Evolutionary conservation across 805 yeast species (phyloP).

Genomic region (Wickerhamomyces chaumierensis): DNA sequence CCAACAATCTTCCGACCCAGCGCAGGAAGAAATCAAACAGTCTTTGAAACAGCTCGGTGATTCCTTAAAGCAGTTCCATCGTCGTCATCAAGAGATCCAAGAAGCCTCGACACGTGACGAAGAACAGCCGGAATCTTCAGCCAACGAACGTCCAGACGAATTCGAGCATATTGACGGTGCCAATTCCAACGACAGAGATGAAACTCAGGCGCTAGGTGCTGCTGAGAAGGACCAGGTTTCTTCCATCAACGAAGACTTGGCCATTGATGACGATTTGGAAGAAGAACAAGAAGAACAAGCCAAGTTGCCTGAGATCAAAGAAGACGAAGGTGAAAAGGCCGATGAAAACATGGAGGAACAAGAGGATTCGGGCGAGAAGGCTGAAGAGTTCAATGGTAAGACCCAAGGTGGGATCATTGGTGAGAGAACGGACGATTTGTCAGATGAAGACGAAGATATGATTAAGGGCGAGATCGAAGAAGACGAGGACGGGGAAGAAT

Average conservation of each 20-base stretch:
- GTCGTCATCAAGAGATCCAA: slow-evolving; percentile 78
- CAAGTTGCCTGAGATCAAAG: slow-evolving; percentile 21
- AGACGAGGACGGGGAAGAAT: slow-evolving; percentile 14
- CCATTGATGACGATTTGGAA: slow-evolving; percentile 60
- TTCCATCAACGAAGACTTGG: slow-evolving; percentile 66
- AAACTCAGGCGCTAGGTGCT: slow-evolving; percentile 89
- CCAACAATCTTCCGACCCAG: slow-evolving; percentile 31
- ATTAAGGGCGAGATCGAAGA: slow-evolving; percentile 19
- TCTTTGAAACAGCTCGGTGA: slow-evolving; percentile 86
- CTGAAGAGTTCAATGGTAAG: slow-evolving; percentile 38
- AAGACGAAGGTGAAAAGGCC: slow-evolving; percentile 16
- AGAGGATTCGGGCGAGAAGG: slow-evolving; percentile 19
- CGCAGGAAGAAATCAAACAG: slow-evolving; percentile 60
- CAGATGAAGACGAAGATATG: slow-evolving; percentile 24
- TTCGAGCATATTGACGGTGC: slow-evolving; percentile 78
- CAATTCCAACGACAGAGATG: slow-evolving; percentile 45
- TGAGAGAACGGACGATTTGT: slow-evolving; percentile 25
- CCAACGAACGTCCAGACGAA: slow-evolving; percentile 70
- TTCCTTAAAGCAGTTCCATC: slow-evolving; percentile 81
- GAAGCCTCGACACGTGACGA: slow-evolving; percentile 48
- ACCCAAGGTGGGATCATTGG: slow-evolving; percentile 40
- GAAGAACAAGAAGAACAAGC: slow-evolving; percentile 22
- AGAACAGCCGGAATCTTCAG: slow-evolving; percentile 31
- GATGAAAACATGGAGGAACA: slow-evolving; percentile 20
- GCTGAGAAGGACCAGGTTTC: slow-evolving; percentile 75